Conservation (phyloP, 768 basidiomycete genomes). For the Leccinum truebloodii region DNA sequence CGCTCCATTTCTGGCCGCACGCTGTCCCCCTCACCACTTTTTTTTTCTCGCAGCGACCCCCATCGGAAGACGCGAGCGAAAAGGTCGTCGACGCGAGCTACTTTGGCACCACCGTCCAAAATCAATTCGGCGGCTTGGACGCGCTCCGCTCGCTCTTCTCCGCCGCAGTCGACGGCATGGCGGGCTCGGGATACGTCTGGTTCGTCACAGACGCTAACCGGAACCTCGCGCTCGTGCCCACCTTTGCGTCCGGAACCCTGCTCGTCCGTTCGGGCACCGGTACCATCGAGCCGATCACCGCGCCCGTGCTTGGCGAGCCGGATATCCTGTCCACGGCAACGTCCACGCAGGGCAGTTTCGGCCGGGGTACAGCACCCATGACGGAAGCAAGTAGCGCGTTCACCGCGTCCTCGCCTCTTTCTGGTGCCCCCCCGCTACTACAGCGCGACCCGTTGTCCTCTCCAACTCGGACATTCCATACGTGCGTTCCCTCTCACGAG, state of each 20-base stretch:
- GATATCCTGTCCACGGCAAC: neutral
- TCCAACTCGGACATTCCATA: conserved; percentile 34
- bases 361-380: conserved; percentile 23
- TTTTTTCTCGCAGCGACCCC: no score
- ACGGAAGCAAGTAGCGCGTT: conserved; percentile 32
- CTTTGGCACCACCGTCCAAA: conserved; percentile 24
- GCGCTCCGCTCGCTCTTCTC: conserved; percentile 75
- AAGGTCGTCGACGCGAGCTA: conserved; percentile 14
- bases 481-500: conserved; percentile 11
- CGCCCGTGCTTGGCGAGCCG: conserved; percentile 34
- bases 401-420: conserved; percentile 44
- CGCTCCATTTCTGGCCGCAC: no score
- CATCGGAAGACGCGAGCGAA: conserved; percentile 27
- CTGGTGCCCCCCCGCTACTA: conserved; percentile 39
- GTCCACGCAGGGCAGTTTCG: neutral
- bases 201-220: conserved; percentile 70
- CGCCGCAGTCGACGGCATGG: conserved; percentile 76
- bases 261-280: conserved; percentile 65
- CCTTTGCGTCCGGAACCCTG: conserved; percentile 87
- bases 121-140: conserved; percentile 61
- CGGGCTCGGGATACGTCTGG: conserved; percentile 84
- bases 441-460: conserved; percentile 30
- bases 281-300: conserved; percentile 26
- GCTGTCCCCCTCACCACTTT: no score
- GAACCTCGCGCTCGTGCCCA: conserved; percentile 73